Conservation (phyloP, 148 eudicot species). For the Tetragonia tetragonoides region DNA sequence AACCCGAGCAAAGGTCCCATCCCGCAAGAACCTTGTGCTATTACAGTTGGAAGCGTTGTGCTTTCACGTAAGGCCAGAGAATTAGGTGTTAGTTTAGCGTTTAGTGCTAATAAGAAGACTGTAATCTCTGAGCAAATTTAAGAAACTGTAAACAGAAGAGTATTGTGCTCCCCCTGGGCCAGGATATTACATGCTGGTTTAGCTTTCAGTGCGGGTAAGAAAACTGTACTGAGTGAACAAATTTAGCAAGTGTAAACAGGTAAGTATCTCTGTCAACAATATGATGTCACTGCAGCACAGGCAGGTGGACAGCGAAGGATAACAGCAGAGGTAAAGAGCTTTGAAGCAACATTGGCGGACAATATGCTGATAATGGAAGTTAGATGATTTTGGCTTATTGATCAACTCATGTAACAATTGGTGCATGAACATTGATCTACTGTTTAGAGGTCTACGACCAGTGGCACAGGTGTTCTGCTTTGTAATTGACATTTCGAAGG, state of each 20-base stretch:
- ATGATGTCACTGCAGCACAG: neutral
- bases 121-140: too few species aligned
- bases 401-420: neutral
- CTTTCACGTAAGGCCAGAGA: neutral
- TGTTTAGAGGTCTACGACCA: neutral
- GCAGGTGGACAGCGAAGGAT: neutral
- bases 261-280: neutral
- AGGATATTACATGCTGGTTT: too few species aligned
- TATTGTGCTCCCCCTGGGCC: too few species aligned
- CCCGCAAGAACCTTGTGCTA: neutral
- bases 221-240: too few species aligned
- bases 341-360: neutral
- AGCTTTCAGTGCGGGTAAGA: too few species aligned
- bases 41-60: neutral
- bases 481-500: neutral
- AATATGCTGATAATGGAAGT: neutral
- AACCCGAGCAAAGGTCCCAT: neutral
- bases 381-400: neutral
- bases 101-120: neutral
- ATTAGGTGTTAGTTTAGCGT: neutral
- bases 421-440: neutral
- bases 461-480: neutral
- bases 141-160: too few species aligned
- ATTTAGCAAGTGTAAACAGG: too few species aligned
- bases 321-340: neutral